Percentiles rank a stretch among this genome's conserved stretches.
Evolutionary conservation across 768 basidiomycete species (phyloP).

Genomic region (Tricholoma flavovirens): DNA sequence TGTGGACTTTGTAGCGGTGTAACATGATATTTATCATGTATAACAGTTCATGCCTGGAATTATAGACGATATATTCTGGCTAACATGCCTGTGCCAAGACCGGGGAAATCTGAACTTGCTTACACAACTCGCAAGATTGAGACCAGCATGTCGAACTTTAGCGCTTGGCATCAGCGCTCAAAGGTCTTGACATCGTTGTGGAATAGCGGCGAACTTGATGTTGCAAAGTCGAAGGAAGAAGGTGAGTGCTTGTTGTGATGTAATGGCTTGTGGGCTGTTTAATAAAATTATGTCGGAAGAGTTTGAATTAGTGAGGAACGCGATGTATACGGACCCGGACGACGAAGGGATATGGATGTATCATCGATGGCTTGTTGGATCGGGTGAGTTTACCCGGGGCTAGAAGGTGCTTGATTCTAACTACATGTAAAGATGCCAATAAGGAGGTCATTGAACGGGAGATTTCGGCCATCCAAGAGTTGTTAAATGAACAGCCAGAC

Average conservation of each 20-base stretch:
- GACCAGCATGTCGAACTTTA: slow-evolving; percentile 94
- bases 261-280: neutral
- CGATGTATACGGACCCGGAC: slow-evolving; percentile 92
- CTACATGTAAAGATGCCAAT: slow-evolving; percentile 44
- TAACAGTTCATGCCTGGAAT: slow-evolving; percentile 87
- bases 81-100: slow-evolving; percentile 54
- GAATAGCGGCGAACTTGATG: slow-evolving; percentile 49
- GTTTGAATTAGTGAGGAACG: slow-evolving; percentile 87
- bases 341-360: slow-evolving; percentile 99
- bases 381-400: slow-evolving; percentile 40
- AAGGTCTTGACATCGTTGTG: slow-evolving; percentile 70
- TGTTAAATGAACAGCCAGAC: slow-evolving; percentile 85
- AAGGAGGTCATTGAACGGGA: slow-evolving; percentile 61
- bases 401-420: slow-evolving; percentile 1
- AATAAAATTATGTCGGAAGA: slow-evolving; percentile 41
- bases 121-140: slow-evolving; percentile 92
- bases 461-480: slow-evolving; percentile 71
- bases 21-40: neutral
- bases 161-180: slow-evolving; percentile 97
- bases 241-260: slow-evolving; percentile 38
- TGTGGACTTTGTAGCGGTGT: neutral
- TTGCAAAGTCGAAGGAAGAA: slow-evolving; percentile 54
- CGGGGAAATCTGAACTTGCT: slow-evolving; percentile 63
- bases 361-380: slow-evolving; percentile 92
- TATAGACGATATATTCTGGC: slow-evolving; percentile 85